Percentiles rank a stretch among this genome's conserved stretches.
Conservation (phyloP, 2,329 filamentous ascomycete species). For the Westerdykella ornata region DNA sequence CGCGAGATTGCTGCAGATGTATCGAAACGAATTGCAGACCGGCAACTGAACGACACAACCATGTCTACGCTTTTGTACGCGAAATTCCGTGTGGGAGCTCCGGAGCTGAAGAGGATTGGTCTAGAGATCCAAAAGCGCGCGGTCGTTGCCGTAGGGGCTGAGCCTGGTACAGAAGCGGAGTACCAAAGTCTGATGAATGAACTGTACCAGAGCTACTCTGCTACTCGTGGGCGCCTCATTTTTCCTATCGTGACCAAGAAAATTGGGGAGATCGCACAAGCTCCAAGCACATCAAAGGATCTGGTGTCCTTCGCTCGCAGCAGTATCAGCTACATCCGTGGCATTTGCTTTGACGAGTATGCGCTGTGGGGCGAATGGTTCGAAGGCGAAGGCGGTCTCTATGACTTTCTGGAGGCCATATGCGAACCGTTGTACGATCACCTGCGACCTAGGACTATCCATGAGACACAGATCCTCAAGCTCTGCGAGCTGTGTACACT, state of each 20-base stretch:
- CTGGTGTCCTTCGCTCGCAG: conserved; percentile 59
- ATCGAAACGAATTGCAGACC: conserved; percentile 56
- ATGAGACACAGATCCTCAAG: conserved; percentile 59
- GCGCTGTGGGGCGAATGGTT: conserved; percentile 63
- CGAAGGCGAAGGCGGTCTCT: conserved; percentile 54
- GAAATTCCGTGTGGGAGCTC: conserved; percentile 61
- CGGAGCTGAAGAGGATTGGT: conserved; percentile 59
- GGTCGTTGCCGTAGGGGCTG: conserved; percentile 53
- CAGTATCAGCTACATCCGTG: conserved; percentile 59
- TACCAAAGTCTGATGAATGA: conserved; percentile 61
- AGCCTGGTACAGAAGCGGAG: conserved; percentile 54
- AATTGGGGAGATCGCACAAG: conserved; percentile 50
- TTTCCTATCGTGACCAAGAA: conserved; percentile 58
- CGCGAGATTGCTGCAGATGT: conserved; percentile 58
- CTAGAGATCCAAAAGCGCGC: conserved; percentile 62
- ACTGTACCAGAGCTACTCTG: conserved; percentile 57
- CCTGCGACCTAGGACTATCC: conserved; percentile 58
- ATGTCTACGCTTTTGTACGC: conserved; percentile 65
- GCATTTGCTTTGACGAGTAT: conserved; percentile 60
- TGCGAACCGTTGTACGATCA: conserved; percentile 63
- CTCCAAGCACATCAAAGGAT: conserved; percentile 55
- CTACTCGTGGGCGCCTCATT: conserved; percentile 53
- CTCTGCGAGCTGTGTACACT: conserved; percentile 61
- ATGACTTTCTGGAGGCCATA: conserved; percentile 60
- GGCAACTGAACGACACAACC: conserved; percentile 64